Conservation (phyloP, 2,329 filamentous ascomycete species). For the Teratosphaeria epicoccoides region DNA sequence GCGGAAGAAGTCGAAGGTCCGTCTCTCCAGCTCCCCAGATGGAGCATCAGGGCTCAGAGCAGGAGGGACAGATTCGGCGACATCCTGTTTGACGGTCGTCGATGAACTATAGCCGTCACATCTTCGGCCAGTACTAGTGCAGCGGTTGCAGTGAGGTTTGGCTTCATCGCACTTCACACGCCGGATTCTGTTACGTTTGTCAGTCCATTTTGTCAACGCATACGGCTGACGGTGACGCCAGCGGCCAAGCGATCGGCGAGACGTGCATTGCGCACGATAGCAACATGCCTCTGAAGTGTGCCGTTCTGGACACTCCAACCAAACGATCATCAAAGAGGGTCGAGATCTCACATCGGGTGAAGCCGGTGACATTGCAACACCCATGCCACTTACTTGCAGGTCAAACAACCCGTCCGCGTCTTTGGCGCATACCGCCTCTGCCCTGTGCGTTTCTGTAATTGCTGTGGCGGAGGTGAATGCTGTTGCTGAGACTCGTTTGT, state of each 20-base stretch:
- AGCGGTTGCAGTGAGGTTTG: slow-evolving; percentile 44
- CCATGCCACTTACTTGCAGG: slow-evolving; percentile 3
- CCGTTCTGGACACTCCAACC: not conserved
- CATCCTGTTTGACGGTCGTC: not conserved
- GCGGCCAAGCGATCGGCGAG: not conserved
- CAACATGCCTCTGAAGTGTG: not conserved
- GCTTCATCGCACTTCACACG: slow-evolving; percentile 27
- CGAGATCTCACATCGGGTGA: not conserved
- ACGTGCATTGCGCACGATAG: not conserved
- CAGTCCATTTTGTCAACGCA: not conserved
- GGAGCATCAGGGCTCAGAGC: slow-evolving; percentile 11
- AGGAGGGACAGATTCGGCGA: slow-evolving; percentile 4
- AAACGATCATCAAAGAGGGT: too few species aligned
- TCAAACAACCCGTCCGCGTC: slow-evolving; percentile 5
- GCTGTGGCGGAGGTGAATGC: not conserved
- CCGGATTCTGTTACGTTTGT: slow-evolving; percentile 1
- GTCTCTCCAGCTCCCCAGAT: slow-evolving; percentile 17
- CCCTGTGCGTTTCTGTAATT: not conserved
- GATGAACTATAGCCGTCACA: slow-evolving; percentile 26
- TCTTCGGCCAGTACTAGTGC: slow-evolving; percentile 30
- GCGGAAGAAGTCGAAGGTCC: slow-evolving; percentile 23
- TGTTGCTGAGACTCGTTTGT: not conserved
- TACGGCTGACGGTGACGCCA: too few species aligned
- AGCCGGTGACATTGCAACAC: not conserved
- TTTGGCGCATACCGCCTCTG: slow-evolving; percentile 4